These are phyloP conservation scores for Termitomyces titanicus DNA, from an alignment of 768 basidiomycete species.

Conservation along the genomic window DNA sequence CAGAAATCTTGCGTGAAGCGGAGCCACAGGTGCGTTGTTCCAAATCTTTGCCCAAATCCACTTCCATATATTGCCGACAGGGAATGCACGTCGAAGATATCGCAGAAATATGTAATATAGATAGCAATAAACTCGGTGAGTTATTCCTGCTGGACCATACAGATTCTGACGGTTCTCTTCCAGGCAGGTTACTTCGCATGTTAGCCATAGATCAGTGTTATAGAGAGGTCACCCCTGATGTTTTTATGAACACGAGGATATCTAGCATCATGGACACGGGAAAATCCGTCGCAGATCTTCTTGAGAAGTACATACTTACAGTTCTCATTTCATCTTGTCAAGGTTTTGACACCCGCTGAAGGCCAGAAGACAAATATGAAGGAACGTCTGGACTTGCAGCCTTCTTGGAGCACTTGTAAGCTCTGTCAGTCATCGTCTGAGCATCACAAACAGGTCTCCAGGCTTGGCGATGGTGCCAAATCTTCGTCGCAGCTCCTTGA, in stretches of 20 bases:
- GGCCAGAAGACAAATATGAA: conserved; percentile 25
- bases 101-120: conserved; percentile 25
- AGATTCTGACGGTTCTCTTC: not conserved
- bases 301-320: conserved; percentile 18
- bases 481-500: conserved; percentile 24
- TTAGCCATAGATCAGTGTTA: conserved; percentile 33
- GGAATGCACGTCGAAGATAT: conserved; percentile 36
- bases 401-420: conserved; percentile 21
- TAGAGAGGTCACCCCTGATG: conserved; percentile 30
- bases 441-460: conserved; percentile 4
- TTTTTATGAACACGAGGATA: conserved; percentile 33
- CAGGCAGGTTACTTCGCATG: conserved; percentile 23
- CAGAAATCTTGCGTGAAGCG: conserved; percentile 31
- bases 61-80: conserved; percentile 6
- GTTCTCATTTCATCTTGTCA: not conserved
- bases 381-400: conserved; percentile 25
- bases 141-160: not conserved
- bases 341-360: not conserved
- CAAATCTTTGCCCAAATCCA: not conserved
- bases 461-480: conserved; percentile 20
- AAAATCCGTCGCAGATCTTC: conserved; percentile 24
- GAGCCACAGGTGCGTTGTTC: conserved; percentile 22
- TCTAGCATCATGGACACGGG: conserved; percentile 27
- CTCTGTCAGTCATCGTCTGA: not conserved
- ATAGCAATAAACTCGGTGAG: conserved; percentile 31